Evolutionary conservation across 2,329 filamentous ascomycete species (phyloP).

Genomic region (Fonsecaea nubica): DNA sequence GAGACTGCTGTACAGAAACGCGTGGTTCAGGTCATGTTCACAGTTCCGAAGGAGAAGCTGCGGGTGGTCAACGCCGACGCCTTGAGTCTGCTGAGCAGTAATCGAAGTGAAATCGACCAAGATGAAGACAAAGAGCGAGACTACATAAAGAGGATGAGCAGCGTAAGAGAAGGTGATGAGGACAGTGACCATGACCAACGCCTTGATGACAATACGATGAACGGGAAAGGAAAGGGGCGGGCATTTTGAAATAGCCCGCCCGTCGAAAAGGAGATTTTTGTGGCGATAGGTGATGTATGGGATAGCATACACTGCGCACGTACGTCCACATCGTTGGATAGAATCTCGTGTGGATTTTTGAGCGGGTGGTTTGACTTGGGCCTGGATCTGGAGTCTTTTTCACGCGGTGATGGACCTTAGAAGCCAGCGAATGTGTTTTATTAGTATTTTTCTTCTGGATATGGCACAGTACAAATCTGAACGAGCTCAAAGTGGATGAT

Average conservation of each 20-base stretch:
- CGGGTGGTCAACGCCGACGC: conserved; percentile 85
- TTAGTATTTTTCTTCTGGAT: conserved; percentile 1
- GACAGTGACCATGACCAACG: conserved; percentile 23
- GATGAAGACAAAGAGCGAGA: conserved; percentile 36
- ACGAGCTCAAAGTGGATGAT: background rate
- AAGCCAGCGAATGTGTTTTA: conserved; percentile 14
- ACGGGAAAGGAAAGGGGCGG: conserved; percentile 27
- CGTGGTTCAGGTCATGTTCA: conserved; percentile 87
- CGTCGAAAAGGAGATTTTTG: background rate
- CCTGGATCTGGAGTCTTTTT: conserved; percentile 5
- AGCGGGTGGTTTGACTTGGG: background rate
- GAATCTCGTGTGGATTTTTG: background rate
- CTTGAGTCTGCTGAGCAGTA: conserved; percentile 41
- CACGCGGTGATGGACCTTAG: background rate
- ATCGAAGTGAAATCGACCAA: conserved; percentile 40
- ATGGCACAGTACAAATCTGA: background rate
- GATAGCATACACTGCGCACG: background rate
- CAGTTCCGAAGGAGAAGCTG: conserved; percentile 83
- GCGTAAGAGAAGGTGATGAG: conserved; percentile 38
- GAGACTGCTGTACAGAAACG: conserved; percentile 74
- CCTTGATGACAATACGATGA: conserved; percentile 23
- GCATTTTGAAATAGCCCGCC: conserved; percentile 6
- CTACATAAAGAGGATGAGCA: conserved; percentile 39
- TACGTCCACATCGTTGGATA: background rate
- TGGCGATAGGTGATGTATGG: background rate